phyloP scores from a whole-genome alignment of 257 asterid genomes.

The Solanum neorickii region DNA sequence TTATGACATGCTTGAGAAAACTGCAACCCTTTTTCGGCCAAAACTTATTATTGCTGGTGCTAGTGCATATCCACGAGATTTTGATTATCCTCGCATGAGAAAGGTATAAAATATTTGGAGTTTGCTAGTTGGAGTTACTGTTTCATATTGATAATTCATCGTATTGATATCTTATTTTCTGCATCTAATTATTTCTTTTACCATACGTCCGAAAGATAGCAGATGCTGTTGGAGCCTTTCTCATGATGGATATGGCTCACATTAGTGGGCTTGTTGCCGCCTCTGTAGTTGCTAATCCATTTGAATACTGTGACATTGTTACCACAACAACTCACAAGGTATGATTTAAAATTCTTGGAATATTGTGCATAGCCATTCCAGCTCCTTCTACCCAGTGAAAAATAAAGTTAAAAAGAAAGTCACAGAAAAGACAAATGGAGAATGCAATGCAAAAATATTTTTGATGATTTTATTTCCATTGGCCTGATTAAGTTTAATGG shows the following conservation, averaged over 20 bases:
- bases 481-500: not conserved
- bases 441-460: not conserved
- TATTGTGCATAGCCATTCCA: not conserved
- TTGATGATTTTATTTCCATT: not conserved
- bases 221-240: conserved; percentile 87
- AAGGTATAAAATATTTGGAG: conserved; percentile 27
- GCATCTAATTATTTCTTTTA: conserved; percentile 4
- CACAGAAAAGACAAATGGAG: not conserved
- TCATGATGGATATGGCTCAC: conserved; percentile 98
- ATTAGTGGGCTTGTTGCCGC: conserved; percentile 97
- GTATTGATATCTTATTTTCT: not conserved
- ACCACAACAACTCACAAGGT: conserved; percentile 98
- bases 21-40: conserved; percentile 79
- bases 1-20: conserved; percentile 89
- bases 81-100: conserved; percentile 86
- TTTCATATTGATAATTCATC: not conserved
- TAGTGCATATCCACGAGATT: conserved; percentile 93
- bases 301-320: conserved; percentile 85
- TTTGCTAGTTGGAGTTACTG: not conserved
- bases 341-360: not conserved
- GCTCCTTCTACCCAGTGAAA: not conserved
- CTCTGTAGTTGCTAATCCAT: conserved; percentile 86
- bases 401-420: not conserved
- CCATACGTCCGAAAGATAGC: conserved; percentile 47
- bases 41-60: conserved; percentile 94